Percentiles rank a stretch among this genome's conserved stretches.
Evolutionary conservation across 2,329 filamentous ascomycete species (phyloP).

Genomic region (Botrytis hyacinthi): DNA sequence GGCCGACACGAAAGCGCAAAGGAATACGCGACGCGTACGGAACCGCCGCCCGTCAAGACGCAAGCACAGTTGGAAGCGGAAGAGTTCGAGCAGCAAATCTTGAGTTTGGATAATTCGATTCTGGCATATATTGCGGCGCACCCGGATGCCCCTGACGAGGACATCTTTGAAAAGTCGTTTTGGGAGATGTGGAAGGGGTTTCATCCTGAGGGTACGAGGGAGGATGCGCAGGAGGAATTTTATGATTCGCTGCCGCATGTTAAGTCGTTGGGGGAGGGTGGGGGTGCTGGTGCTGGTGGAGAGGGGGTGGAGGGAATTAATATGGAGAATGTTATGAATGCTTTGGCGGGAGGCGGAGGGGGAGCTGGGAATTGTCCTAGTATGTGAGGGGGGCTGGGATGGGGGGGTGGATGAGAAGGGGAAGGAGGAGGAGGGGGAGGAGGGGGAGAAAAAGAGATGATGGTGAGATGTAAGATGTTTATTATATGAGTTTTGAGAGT

Average conservation of each 20-base stretch:
- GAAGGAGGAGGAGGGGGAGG: too few relatives aligned
- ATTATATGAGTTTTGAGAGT: too few relatives aligned
- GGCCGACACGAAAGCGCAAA: not conserved
- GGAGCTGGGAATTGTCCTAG: accelerated
- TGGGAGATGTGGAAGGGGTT: not conserved
- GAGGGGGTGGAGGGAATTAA: accelerated
- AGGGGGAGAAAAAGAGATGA: too few relatives aligned
- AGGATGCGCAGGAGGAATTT: not conserved
- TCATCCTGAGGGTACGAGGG: not conserved
- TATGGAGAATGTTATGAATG: accelerated
- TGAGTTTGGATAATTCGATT: accelerated
- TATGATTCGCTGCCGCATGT: not conserved
- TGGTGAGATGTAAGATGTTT: too few relatives aligned
- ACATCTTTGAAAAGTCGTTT: not conserved
- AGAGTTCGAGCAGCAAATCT: not conserved
- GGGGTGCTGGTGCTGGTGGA: too few relatives aligned
- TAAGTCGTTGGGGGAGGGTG: not conserved
- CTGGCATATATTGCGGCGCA: not conserved
- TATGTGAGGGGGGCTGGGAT: not conserved
- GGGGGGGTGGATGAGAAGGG: too few relatives aligned
- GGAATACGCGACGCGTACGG: not conserved
- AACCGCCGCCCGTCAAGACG: not conserved
- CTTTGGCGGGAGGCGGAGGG: not conserved
- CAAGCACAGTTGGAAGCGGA: not conserved
- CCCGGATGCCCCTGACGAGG: not conserved